Percentiles rank a stretch among this genome's conserved stretches.
These are phyloP conservation scores for Thermochaetoides thermophila DNA, from an alignment of 495 filamentous ascomycete genomes.

Conservation along the genomic window DNA sequence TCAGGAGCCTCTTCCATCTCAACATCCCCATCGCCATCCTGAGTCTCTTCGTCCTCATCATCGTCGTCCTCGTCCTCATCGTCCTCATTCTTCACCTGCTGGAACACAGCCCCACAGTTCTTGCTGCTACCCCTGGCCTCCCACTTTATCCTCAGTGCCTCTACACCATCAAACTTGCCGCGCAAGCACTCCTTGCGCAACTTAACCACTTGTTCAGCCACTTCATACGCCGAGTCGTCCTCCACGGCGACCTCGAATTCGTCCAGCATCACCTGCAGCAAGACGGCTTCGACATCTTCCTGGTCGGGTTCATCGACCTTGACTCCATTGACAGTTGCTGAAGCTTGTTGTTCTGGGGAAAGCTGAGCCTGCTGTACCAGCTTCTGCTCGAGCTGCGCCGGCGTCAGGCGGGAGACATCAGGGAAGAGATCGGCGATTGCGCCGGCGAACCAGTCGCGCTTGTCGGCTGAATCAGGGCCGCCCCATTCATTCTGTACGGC, in stretches of 20 bases:
- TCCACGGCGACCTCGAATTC: slow-evolving; percentile 89
- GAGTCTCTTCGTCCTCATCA: slow-evolving; percentile 32
- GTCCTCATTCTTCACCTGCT: slow-evolving; percentile 44
- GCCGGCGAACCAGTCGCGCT: slow-evolving; percentile 93
- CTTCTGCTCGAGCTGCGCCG: slow-evolving; percentile 6
- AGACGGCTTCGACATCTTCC: slow-evolving; percentile 67
- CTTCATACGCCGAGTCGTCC: slow-evolving; percentile 64
- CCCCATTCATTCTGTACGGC: slow-evolving; percentile 83
- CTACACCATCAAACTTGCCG: slow-evolving; percentile 54
- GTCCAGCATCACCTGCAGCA: slow-evolving; percentile 83
- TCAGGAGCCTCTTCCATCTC: slow-evolving; percentile 65
- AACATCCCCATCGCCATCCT: slow-evolving; percentile 48
- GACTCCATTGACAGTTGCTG: not conserved
- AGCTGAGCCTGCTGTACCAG: not conserved
- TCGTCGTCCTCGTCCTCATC: slow-evolving; percentile 43
- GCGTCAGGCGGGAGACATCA: slow-evolving; percentile 33
- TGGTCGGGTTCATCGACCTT: slow-evolving; percentile 47
- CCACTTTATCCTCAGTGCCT: slow-evolving; percentile 52
- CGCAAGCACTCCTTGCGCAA: slow-evolving; percentile 43
- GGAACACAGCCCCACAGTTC: slow-evolving; percentile 42
- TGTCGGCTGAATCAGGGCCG: slow-evolving; percentile 68
- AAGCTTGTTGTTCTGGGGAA: not conserved
- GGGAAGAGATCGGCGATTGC: slow-evolving; percentile 69
- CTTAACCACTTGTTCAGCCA: slow-evolving; percentile 57
- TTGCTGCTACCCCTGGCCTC: slow-evolving; percentile 40